phyloP scores from a whole-genome alignment of 192 early-diverging fungal genomes.

The Backusella tarrabulga region DNA sequence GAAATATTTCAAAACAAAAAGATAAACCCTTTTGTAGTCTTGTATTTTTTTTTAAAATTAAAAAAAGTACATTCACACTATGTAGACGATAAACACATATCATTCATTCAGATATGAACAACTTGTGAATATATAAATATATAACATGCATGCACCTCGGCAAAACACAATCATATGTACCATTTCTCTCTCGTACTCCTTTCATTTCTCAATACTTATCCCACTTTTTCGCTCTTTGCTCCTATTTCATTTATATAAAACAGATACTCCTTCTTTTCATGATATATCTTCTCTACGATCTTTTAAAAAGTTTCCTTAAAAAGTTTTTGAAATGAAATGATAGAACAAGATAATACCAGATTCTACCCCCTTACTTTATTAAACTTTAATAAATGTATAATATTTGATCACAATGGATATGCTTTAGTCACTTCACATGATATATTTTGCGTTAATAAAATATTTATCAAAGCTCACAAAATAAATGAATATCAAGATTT shows the following conservation, averaged over 20 bases:
- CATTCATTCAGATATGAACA: neutral
- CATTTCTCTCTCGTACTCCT: neutral
- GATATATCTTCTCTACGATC: neutral
- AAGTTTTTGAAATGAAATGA: neutral
- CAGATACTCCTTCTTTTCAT: neutral
- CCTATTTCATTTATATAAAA: neutral
- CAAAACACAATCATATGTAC: neutral
- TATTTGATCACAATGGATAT: neutral
- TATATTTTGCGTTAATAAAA: neutral
- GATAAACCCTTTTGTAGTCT: no score
- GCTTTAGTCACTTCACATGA: neutral
- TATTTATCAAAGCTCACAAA: neutral
- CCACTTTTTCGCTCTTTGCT: neutral
- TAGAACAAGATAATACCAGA: neutral
- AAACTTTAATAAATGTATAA: neutral
- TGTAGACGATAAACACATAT: neutral
- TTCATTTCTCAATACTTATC: neutral
- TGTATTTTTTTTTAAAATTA: neutral
- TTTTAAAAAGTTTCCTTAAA: neutral
- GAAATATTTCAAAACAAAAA: neutral
- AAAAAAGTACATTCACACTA: neutral
- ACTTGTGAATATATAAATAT: neutral
- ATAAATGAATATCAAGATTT: neutral
- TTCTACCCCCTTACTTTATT: neutral
- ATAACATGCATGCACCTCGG: slow-evolving; percentile 1